Conservation (phyloP, 257 asterid species). For the Primulina eburnea region DNA sequence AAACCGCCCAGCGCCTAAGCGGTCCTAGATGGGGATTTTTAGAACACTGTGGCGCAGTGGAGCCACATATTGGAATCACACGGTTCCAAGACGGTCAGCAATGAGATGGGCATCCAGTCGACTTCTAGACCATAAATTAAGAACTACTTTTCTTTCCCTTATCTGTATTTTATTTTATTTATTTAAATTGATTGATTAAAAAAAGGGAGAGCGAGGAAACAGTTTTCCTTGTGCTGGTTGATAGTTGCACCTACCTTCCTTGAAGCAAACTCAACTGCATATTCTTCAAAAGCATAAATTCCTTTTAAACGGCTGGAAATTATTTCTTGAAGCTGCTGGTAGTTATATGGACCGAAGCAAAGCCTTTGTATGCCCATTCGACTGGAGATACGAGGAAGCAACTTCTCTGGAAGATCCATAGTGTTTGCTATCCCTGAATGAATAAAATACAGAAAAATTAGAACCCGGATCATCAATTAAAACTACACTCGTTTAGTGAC, state of each 20-base stretch:
- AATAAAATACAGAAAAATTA: slow-evolving; percentile 15
- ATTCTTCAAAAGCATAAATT: slow-evolving; percentile 76
- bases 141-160: no score
- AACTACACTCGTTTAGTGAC: slow-evolving; percentile 3
- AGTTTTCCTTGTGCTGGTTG: neutral
- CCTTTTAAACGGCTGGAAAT: slow-evolving; percentile 83
- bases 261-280: slow-evolving; percentile 92
- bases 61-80: no score
- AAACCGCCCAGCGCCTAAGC: no score
- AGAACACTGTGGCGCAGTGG: no score
- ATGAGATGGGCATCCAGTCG: no score
- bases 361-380: slow-evolving; percentile 99
- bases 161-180: no score
- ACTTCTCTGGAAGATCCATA: slow-evolving; percentile 99
- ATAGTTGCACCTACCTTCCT: slow-evolving; percentile 59
- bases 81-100: no score
- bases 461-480: slow-evolving; percentile 15
- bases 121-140: no score
- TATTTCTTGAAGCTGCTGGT: slow-evolving; percentile 91
- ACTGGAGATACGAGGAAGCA: slow-evolving; percentile 94
- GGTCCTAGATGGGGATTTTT: no score
- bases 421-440: slow-evolving; percentile 95
- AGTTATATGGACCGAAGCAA: slow-evolving; percentile 92
- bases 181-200: no score
- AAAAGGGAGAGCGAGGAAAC: no score